Evolutionary conservation across 169 alveolate genomes (phyloP), one percentile per base, ranked within the genome.

Genomic region (Prorocentrum cordatum): DNA sequence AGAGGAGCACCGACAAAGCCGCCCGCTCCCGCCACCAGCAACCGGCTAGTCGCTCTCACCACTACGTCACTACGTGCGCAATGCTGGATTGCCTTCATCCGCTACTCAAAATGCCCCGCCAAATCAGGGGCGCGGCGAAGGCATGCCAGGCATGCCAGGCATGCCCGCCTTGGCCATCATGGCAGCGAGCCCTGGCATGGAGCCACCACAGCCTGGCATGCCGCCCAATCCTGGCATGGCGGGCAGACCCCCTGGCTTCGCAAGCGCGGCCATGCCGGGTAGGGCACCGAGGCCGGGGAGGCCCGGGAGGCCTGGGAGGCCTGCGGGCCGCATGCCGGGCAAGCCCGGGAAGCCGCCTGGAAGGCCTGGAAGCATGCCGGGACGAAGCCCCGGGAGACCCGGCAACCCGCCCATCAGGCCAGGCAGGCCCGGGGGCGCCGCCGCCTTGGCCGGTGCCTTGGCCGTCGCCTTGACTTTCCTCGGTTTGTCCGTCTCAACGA

Each of bases 131-230:
- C n/a, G n/a, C n/a, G n/a, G n/a, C n/a, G n/a, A n/a, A n/a, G 85
- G 85, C 88, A 77, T 77, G 75, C 62, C 67, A 24, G 88, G 88
- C 88, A 77, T 77, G 24, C 88, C 88, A 3, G 88, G 88, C 88
- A 77, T 77, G 61, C 50, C 36, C 36, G 68, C 38, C 88, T 59
- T 77, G 58, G 75, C 88, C 14, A 72, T 72, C 35, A 72, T 75
- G 3, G 88, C 88, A 20, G 75, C 88, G 32, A 75, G 88, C 88
- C 68, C 68, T 75, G 59, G 54, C 64, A 26, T 59, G 38, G 88
- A 75, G 75, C 54, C 36, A 24, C 88, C 88, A 72, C 54, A 59
- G 75, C 20, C 36, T 20, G 88, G 88, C 88, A 77, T 77, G 45
- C 73, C 39, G 26, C n/a, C n/a, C n/a, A n/a, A n/a, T n/a, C n/a